These are phyloP conservation scores for Dipteronia dyeriana DNA, from an alignment of 345 rosid species.

Conservation along the genomic window DNA sequence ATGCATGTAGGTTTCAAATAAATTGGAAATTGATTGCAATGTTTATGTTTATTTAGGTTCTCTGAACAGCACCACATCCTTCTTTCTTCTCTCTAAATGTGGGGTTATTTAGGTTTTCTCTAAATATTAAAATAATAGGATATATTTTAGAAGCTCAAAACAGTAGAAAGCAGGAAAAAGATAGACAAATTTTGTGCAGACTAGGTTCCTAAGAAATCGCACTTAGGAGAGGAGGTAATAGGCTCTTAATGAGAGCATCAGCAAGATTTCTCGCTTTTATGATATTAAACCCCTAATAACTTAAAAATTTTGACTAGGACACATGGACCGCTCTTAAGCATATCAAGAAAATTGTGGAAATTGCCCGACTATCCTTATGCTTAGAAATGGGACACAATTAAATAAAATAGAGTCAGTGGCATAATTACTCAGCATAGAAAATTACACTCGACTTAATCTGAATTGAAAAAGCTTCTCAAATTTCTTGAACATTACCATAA, in stretches of 20 bases:
- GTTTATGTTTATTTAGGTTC: background rate
- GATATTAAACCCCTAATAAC: background rate
- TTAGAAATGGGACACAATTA: background rate
- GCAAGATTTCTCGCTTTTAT: background rate
- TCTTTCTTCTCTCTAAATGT: background rate
- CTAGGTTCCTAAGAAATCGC: background rate
- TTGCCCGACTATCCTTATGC: background rate
- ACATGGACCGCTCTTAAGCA: background rate
- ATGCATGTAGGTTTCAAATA: background rate
- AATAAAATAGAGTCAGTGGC: conserved; percentile 1
- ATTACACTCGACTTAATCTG: background rate
- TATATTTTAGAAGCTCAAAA: background rate
- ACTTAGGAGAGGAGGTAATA: background rate
- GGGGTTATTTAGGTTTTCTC: background rate
- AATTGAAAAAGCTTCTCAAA: background rate
- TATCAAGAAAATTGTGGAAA: background rate
- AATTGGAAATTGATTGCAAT: too few species aligned
- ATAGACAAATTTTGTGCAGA: background rate
- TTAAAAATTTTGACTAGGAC: background rate
- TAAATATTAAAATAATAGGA: too few species aligned
- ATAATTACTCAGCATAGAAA: background rate
- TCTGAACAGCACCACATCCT: background rate
- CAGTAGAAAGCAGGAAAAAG: background rate
- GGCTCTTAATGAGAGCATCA: background rate
- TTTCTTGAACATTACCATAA: background rate